Evolutionary conservation across 106 monocot genomes (phyloP).

Genomic region (Vanilla planifolia): DNA sequence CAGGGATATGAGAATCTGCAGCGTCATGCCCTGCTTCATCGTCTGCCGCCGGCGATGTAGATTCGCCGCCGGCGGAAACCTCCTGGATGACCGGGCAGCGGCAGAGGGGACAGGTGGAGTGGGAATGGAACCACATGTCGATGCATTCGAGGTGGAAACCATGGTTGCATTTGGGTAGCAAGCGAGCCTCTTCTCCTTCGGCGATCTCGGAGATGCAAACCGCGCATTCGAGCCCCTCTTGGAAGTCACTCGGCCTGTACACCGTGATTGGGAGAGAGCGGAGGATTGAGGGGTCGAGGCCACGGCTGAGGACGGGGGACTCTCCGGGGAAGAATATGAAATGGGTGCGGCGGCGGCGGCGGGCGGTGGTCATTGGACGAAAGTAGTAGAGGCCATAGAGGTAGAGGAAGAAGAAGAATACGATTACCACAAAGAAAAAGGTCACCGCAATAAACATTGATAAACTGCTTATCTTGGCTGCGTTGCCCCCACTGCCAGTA

Average conservation of each 20-base stretch:
- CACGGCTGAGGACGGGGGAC: not conserved
- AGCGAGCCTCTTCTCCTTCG: slow-evolving; percentile 21
- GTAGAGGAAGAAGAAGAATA: slow-evolving; percentile 46
- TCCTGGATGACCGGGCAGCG: slow-evolving; percentile 9
- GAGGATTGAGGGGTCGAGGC: slow-evolving; percentile 15
- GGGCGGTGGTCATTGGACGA: not conserved
- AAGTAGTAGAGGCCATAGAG: slow-evolving; percentile 31
- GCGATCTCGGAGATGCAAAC: slow-evolving; percentile 27
- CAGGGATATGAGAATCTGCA: not conserved
- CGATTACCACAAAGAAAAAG: slow-evolving; percentile 40
- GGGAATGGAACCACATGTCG: slow-evolving; percentile 52
- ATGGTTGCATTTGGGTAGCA: slow-evolving; percentile 52
- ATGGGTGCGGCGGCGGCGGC: not conserved
- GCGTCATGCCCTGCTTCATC: not conserved
- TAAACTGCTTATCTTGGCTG: slow-evolving; percentile 21
- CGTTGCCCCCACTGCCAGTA: not conserved
- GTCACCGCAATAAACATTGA: slow-evolving; percentile 23
- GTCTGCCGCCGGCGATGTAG: not conserved
- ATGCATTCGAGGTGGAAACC: slow-evolving; percentile 63
- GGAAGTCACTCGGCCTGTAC: slow-evolving; percentile 8
- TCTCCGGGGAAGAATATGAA: slow-evolving; percentile 8
- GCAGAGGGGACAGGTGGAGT: slow-evolving; percentile 55
- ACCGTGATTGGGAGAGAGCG: slow-evolving; percentile 14
- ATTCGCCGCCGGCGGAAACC: too few species aligned
- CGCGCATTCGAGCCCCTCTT: slow-evolving; percentile 26